Evolutionary conservation across 2,329 filamentous ascomycete species (phyloP).

Genomic region (Arthrobotrys iridis): DNA sequence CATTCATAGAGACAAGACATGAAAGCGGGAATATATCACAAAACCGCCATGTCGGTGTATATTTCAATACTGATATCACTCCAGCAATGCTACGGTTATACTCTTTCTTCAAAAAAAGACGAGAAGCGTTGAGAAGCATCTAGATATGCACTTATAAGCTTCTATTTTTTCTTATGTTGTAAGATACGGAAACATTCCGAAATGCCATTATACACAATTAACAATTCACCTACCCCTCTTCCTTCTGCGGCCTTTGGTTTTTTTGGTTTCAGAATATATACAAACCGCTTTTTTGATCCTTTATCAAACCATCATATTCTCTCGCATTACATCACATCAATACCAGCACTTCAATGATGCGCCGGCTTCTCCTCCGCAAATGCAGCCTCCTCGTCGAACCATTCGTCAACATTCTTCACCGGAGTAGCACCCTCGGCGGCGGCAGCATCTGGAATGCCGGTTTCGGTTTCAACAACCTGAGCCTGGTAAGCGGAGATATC

Average conservation of each 20-base stretch:
- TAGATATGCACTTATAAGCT: not conserved
- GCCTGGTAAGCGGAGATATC: constrained; percentile 94
- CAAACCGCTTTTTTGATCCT: constrained; percentile 36
- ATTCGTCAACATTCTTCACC: constrained; percentile 70
- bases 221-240: constrained; percentile 6
- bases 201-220: constrained; percentile 54
- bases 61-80: too few relatives aligned
- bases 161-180: constrained; percentile 26
- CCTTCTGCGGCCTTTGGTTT: not conserved
- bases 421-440: constrained; percentile 66
- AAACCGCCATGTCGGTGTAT: too few relatives aligned
- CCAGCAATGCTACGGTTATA: too few relatives aligned
- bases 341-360: constrained; percentile 54
- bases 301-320: too few relatives aligned
- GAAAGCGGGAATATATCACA: too few relatives aligned
- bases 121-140: not conserved
- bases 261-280: constrained; percentile 24
- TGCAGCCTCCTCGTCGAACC: constrained; percentile 79
- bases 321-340: not conserved
- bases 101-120: too few relatives aligned
- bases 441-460: constrained; percentile 70
- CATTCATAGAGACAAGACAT: too few relatives aligned
- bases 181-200: constrained; percentile 26
- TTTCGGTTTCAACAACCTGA: constrained; percentile 92
- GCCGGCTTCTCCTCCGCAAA: constrained; percentile 66